These are phyloP conservation scores for Phoma sp. DNA, from an alignment of 2,329 filamentous ascomycete genomes.

Conservation along the genomic window DNA sequence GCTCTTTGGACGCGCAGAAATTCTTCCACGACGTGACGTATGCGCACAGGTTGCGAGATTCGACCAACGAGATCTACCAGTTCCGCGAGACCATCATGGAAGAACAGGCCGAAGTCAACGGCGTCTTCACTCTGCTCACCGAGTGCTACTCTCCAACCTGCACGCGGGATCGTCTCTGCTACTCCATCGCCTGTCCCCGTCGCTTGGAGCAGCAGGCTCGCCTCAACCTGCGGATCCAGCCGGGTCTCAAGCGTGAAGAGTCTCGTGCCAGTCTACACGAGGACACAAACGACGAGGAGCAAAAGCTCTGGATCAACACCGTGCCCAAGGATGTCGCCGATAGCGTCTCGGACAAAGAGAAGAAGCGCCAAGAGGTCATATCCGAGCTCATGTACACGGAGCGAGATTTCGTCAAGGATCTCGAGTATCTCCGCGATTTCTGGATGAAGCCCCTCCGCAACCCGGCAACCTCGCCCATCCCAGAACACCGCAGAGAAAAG, in stretches of 20 bases:
- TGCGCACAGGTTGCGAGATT: conserved; percentile 92
- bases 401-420: conserved; percentile 96
- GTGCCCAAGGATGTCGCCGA: conserved; percentile 95
- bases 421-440: conserved; percentile 97
- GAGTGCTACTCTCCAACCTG: conserved; percentile 99
- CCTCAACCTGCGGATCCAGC: conserved; percentile 90
- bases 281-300: conserved; percentile 89
- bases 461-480: conserved; percentile 77
- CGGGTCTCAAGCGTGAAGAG: conserved; percentile 77
- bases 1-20: conserved; percentile 94
- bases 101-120: conserved; percentile 83
- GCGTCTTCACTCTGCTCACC: conserved; percentile 93
- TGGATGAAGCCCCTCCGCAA: conserved; percentile 92
- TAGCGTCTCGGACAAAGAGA: conserved; percentile 85
- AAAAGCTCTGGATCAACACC: conserved; percentile 99
- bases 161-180: conserved; percentile 92
- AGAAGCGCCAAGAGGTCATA: conserved; percentile 97
- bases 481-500: conserved; percentile 82
- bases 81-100: conserved; percentile 94
- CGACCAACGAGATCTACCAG: conserved; percentile 93
- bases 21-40: conserved; percentile 99
- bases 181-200: conserved; percentile 95
- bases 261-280: conserved; percentile 79
- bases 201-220: conserved; percentile 93
- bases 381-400: conserved; percentile 99